Percentiles rank a stretch among this genome's conserved stretches.
Conservation (phyloP, 2,329 filamentous ascomycete genomes). For the Fusarium keratoplasticum region DNA sequence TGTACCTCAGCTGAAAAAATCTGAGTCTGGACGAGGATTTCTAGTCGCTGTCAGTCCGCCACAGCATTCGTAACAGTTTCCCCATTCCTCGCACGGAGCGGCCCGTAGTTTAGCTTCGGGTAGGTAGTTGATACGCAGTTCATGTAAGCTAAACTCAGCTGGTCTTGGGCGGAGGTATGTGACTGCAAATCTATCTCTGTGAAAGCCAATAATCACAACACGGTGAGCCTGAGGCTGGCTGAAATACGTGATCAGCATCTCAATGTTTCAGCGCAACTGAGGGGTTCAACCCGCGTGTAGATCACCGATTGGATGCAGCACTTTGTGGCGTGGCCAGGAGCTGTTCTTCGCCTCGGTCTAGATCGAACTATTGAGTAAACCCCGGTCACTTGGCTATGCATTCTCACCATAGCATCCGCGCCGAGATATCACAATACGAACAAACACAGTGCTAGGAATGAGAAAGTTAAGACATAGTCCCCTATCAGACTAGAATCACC, state of each 20-base stretch:
- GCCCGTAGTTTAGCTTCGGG: background rate
- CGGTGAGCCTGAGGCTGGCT: background rate
- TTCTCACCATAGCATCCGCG: background rate
- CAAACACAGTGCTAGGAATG: background rate
- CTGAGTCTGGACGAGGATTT: background rate
- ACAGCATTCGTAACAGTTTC: background rate
- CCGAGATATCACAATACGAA: background rate
- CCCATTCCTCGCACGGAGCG: background rate
- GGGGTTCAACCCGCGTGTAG: background rate
- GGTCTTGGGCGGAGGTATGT: background rate
- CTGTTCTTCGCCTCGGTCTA: background rate
- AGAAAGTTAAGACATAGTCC: background rate
- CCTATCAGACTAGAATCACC: background rate
- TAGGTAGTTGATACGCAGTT: background rate
- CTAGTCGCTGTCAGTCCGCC: background rate
- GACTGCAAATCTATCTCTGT: background rate
- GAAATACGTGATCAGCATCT: background rate
- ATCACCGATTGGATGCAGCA: background rate
- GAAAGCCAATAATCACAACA: background rate
- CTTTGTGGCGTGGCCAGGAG: background rate
- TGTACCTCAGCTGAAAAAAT: background rate
- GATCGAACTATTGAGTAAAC: background rate
- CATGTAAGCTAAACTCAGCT: background rate
- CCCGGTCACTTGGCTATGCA: background rate
- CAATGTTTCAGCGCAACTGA: background rate